Evolutionary conservation across 768 basidiomycete species (phyloP).

Genomic region (Auriculariales sp.): DNA sequence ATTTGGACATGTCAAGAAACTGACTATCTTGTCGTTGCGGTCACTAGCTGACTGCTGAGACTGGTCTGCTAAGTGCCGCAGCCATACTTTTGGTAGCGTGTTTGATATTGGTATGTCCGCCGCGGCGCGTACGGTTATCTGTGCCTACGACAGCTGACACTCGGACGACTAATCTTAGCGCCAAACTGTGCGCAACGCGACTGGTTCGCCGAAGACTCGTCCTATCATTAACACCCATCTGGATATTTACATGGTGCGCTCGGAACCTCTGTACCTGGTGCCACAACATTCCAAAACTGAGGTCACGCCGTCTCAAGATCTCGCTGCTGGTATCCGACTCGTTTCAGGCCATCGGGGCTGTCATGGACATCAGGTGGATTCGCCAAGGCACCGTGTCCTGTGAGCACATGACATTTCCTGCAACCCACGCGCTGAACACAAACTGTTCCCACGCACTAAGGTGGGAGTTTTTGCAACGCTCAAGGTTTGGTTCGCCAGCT

Average conservation of each 20-base stretch:
- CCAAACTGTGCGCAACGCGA: neutral
- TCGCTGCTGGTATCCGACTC: conserved; percentile 2
- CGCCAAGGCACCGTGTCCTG: neutral
- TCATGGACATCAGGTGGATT: conserved; percentile 3
- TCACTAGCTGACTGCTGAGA: neutral
- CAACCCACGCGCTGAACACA: too few species aligned
- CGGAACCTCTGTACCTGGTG: neutral
- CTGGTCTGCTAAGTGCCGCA: neutral
- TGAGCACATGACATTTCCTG: too few species aligned
- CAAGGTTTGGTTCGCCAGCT: neutral
- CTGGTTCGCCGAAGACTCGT: neutral
- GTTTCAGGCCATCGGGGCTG: neutral
- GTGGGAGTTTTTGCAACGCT: neutral
- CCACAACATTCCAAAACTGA: neutral
- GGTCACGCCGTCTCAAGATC: neutral
- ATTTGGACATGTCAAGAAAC: neutral
- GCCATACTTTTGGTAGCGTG: neutral
- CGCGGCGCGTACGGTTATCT: too few species aligned
- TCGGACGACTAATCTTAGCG: neutral
- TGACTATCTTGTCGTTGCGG: neutral
- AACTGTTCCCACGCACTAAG: too few species aligned
- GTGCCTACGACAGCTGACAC: neutral
- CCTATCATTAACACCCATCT: neutral
- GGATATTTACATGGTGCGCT: neutral
- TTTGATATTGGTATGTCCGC: neutral